Base-by-base conservation (phyloP, 352 stramenopile genomes). In the Globisporangium polare region DNA sequence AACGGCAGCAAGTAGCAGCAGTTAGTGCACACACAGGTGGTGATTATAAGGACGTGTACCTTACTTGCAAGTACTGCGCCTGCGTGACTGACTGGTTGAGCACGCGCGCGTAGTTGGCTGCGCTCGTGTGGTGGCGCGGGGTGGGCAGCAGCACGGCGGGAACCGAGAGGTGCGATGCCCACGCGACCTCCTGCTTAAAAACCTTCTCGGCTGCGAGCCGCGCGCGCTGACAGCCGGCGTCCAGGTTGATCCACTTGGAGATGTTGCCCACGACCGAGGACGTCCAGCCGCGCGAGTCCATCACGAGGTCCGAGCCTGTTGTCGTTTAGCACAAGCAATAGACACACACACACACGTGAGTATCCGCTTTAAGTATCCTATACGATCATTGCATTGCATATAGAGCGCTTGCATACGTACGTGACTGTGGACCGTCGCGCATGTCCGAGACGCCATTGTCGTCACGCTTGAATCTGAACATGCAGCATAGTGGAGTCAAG, bases 151-250 rank as follows among this genome's bases (percentile, higher is more conserved):
- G 77, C n/a, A 99, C 90, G 15, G 97, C 93, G 2, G 94, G 80
- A 31, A 99, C 86, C 2, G 88, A 93, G 46, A 99, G 82, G 74
- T 99, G 97, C 43, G 85, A 94, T 22, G 93, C 96, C 95, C 96
- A 99, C 52, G 93, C 90, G 31, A 99, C 73, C 69, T 99, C 96
- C 62, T 97, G 78, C 58, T 92, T 94, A 63, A 97, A 88, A 1
- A 77, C 81, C 61, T 84, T 89, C 60, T 95, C 87, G 12, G 79
- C 81, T 15, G 68, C 66, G 12, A 86, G 58, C 0, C 89, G 84
- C 10, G 62, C 59, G 24, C 63, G 56, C 24, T 67, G 52, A 41
- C 74, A 84, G 22, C 58, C 27, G 1, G 73, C 65, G 51, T 97
- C 89, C 45, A 90, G 57, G 46, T 86, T 68, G 49, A 97, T 86